Evolutionary conservation across 2,329 filamentous ascomycete species (phyloP).

Genomic region (Capronia americana): DNA sequence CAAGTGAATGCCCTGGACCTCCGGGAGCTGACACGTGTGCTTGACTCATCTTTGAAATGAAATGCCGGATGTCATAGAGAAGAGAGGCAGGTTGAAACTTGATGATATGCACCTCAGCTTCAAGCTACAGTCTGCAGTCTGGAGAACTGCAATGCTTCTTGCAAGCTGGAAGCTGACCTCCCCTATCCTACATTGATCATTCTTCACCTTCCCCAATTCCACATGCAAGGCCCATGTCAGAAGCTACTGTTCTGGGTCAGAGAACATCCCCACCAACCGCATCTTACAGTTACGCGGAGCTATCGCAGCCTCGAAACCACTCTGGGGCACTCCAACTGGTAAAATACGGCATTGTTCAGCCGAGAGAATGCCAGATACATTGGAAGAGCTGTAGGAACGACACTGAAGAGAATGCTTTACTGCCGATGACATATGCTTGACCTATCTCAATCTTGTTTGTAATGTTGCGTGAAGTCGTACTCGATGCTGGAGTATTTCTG

Average conservation of each 20-base stretch:
- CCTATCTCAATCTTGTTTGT: slow-evolving; percentile 10
- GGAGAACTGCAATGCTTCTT: not conserved
- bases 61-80: not conserved
- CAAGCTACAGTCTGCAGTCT: not conserved
- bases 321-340: not conserved
- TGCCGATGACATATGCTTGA: not conserved
- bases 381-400: not conserved
- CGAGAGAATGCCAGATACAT: not conserved
- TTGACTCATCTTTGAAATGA: not conserved
- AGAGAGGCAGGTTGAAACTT: not conserved
- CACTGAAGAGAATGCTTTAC: not conserved
- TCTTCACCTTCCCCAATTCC: not conserved
- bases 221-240: not conserved
- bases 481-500: slow-evolving; percentile 31
- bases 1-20: not conserved
- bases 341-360: not conserved
- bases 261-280: not conserved
- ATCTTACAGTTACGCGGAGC: not conserved
- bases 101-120: not conserved
- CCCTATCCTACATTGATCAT: not conserved
- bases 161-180: not conserved
- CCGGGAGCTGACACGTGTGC: too few relatives aligned
- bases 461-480: slow-evolving; percentile 32
- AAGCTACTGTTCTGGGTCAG: not conserved
- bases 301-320: not conserved